Base-by-base conservation (phyloP, 345 rosid species). In the Citrus unshiu region DNA sequence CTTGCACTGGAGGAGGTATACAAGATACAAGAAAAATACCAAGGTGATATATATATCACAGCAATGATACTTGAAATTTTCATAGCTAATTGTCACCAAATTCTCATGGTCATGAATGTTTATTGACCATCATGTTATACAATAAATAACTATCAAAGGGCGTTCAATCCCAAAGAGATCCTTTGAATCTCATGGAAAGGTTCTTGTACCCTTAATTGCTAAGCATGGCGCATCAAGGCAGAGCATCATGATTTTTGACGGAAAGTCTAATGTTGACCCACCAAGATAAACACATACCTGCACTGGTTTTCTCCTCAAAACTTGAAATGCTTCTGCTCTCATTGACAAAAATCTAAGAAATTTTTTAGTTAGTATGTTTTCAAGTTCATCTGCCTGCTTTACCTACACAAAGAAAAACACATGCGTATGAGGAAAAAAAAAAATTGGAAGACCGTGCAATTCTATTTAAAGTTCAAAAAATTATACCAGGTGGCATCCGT, bases 321-420 rank as follows among this genome's bases (percentile, higher is more conserved):
- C 98, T 84, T 91, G 98, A 89, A 96, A 94, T 78, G 98, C 99
- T 85, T 96, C 98, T 80, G 99, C 97, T 77, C 99, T 93, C 97
- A 96, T 96, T n/a, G 99, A 96, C 89, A 96, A 86, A 87, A 96
- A 96, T 83, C 97, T 88, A 61, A 96, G 93, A 70, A 96, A 96
- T 78, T 94, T 96, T 77, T 93, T 96, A 39, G 97, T 84, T 83
- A 96, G 85, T 73, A 96, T 96, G 81, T 94, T 96, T 85, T 96
- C 98, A 73, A 96, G 95, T 87, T 96, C 99, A 89, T 94, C 99
- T 34, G 99, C 89, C 84, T 96, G 98, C 81, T 91, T 96, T 59
- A 96, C 97, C 99, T 96, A 79, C 40, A 77, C 32, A 89, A 14
- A 29, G 40, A 40, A 74, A 81, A 70, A 30, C 5, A 35, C 30